Conservation (phyloP, 2,329 filamentous ascomycete species). For the Botrytis byssoidea region DNA sequence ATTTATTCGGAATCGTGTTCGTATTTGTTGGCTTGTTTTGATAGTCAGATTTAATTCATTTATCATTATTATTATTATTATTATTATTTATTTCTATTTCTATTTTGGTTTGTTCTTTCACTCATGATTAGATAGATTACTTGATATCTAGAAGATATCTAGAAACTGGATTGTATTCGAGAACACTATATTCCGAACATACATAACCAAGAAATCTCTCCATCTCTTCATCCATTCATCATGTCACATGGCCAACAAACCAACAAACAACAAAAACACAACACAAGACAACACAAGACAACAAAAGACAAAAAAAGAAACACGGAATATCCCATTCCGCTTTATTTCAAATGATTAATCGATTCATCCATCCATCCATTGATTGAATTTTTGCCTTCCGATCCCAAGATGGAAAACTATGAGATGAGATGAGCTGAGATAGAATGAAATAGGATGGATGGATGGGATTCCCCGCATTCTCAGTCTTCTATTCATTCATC, state of each 20-base stretch:
- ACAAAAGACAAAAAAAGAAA: background rate
- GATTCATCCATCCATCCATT: background rate
- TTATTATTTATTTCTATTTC: background rate
- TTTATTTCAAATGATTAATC: background rate
- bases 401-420: background rate
- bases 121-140: background rate
- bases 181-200: background rate
- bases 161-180: background rate
- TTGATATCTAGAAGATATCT: background rate
- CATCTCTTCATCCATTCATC: background rate
- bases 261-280: background rate
- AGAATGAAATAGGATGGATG: background rate
- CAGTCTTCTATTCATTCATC: background rate
- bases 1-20: background rate
- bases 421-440: background rate
- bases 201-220: too few relatives aligned
- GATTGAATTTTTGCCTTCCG: background rate
- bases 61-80: background rate
- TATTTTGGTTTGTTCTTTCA: background rate
- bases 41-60: background rate
- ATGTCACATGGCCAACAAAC: background rate
- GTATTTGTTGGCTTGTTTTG: background rate
- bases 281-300: background rate
- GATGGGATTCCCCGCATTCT: background rate
- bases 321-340: background rate